A percentile compares a stretch with the other conserved stretches of the same genome.
Conservation (phyloP, 139 green algal genomes). For the Micractinium sp. region DNA sequence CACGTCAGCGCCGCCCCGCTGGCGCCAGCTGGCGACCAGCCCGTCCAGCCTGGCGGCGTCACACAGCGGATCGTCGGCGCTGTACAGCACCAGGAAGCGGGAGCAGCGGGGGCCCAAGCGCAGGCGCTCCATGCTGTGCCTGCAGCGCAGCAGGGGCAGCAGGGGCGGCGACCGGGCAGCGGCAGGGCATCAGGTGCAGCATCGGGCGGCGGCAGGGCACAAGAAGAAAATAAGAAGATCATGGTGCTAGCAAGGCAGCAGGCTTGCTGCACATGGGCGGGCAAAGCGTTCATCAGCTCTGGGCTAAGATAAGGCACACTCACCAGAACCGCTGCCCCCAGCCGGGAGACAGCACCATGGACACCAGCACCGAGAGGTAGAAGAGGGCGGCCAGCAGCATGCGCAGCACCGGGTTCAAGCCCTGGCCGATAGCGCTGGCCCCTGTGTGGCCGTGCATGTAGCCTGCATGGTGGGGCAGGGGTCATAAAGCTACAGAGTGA, state of each 20-base stretch:
- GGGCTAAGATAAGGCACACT: too few species aligned
- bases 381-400: background rate
- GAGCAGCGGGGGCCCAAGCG: background rate
- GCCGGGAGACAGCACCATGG: background rate
- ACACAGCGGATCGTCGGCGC: slow-evolving; percentile 43
- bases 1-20: background rate
- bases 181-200: background rate
- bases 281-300: background rate
- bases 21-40: slow-evolving; percentile 20
- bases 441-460: slow-evolving; percentile 11
- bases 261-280: background rate
- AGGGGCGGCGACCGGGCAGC: background rate
- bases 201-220: background rate
- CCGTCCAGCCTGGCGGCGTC: slow-evolving; percentile 34
- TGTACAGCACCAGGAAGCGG: slow-evolving; percentile 39
- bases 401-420: background rate
- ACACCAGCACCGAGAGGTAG: background rate
- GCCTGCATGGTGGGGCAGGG: background rate
- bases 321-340: slow-evolving; percentile 9
- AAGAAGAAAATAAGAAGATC: background rate
- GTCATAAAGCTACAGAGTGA: too few species aligned
- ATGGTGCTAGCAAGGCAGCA: background rate
- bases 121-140: slow-evolving; percentile 39
- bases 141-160: background rate
- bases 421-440: background rate